A percentile compares a stretch with the other conserved stretches of the same genome.
Evolutionary conservation across 2,329 filamentous ascomycete species (phyloP).

Genomic region (Pseudopithomyces chartarum): DNA sequence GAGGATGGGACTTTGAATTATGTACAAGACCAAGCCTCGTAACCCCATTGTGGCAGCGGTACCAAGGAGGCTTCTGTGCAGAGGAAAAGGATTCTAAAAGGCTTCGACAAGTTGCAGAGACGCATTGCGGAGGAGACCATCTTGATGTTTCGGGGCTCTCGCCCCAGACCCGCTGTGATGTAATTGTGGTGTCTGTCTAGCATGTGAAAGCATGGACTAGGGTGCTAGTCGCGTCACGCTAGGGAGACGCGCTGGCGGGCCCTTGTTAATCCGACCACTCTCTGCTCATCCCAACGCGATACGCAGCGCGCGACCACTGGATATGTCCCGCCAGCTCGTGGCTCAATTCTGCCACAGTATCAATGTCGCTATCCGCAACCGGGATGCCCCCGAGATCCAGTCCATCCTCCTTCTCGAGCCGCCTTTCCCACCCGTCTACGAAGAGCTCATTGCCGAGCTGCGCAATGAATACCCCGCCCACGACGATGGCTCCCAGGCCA

Average conservation of each 20-base stretch:
- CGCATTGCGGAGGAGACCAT: not conserved
- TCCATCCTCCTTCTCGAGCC: constrained; percentile 38
- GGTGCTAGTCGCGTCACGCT: not conserved
- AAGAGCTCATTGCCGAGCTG: constrained; percentile 34
- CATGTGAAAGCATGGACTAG: constrained; percentile 1
- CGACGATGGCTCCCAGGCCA: constrained; percentile 22
- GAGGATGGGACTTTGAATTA: constrained; percentile 54
- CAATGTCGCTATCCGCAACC: constrained; percentile 30
- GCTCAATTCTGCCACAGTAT: constrained; percentile 32
- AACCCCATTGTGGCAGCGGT: constrained; percentile 23
- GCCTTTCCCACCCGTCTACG: constrained; percentile 30
- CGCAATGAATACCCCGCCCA: constrained; percentile 27
- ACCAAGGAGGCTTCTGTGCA: not conserved
- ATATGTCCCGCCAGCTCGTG: constrained; percentile 30
- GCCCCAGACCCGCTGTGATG: constrained; percentile 23
- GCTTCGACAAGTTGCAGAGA: too few relatives aligned
- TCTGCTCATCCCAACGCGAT: not conserved
- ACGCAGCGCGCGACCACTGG: not conserved
- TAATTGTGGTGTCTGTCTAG: constrained; percentile 15
- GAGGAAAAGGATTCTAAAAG: not conserved
- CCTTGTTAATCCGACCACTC: not conserved
- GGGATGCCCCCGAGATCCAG: constrained; percentile 27
- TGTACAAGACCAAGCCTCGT: constrained; percentile 21
- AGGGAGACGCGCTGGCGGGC: not conserved
- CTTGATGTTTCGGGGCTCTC: constrained; percentile 6